Evolutionary conservation across 1,284 basidiomycete species (phyloP).

Genomic region (Austroboletus novae-zelandiae): DNA sequence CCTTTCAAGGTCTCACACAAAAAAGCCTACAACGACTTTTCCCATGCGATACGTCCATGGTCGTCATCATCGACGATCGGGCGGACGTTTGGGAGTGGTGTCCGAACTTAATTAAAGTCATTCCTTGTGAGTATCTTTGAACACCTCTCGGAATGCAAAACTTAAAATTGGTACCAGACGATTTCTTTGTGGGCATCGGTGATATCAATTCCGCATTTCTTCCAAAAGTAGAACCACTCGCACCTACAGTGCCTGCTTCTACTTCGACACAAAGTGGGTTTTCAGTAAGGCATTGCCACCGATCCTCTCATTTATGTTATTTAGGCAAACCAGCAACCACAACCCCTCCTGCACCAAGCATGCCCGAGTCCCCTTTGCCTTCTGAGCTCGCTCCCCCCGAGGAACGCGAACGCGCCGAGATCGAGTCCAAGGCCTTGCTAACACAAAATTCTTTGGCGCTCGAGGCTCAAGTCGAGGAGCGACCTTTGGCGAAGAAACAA

Average conservation of each 20-base stretch:
- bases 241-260: conserved; percentile 29
- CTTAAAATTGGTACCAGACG: conserved; percentile 54
- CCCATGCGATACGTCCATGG: conserved; percentile 97
- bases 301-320: conserved; percentile 1
- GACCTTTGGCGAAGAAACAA: conserved; percentile 88
- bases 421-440: conserved; percentile 53
- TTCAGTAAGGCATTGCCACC: neutral
- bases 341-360: conserved; percentile 11
- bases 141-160: neutral
- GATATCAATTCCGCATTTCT: conserved; percentile 96
- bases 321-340: conserved; percentile 17
- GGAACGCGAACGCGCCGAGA: conserved; percentile 44
- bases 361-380: conserved; percentile 20
- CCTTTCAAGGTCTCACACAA: conserved; percentile 68
- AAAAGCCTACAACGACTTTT: conserved; percentile 92
- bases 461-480: conserved; percentile 80
- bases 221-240: conserved; percentile 66
- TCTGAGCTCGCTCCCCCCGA: conserved; percentile 31
- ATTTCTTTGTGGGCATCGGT: conserved; percentile 98
- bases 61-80: conserved; percentile 97
- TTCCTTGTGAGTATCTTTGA: conserved; percentile 72
- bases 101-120: conserved; percentile 94
- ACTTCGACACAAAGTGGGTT: conserved; percentile 27
- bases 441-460: conserved; percentile 68
- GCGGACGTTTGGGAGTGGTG: conserved; percentile 98